Percentiles rank a stretch among this genome's conserved stretches.
Evolutionary conservation across 176 grass and related monocot species (phyloP).

Genomic region (Avena insularis): DNA sequence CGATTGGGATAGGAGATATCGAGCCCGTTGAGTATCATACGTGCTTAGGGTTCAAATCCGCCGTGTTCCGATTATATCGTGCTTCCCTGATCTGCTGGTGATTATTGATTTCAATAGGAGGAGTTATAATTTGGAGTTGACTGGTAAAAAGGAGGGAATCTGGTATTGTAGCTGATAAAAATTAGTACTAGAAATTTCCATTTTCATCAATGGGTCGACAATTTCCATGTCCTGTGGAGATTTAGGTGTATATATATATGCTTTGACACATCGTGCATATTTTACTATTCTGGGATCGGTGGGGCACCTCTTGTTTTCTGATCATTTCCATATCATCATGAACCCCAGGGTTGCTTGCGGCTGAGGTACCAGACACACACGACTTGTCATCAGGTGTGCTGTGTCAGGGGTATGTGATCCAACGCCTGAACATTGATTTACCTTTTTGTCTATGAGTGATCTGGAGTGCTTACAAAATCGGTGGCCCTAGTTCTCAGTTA

Average conservation of each 20-base stretch:
- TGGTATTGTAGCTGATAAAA: neutral
- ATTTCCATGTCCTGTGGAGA: neutral
- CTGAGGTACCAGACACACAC: constrained; percentile 71
- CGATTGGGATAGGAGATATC: constrained; percentile 15
- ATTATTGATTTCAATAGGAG: neutral
- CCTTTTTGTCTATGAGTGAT: constrained; percentile 7
- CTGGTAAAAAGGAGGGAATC: neutral
- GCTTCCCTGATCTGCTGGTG: neutral
- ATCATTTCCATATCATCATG: constrained; percentile 27
- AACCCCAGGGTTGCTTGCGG: constrained; percentile 65
- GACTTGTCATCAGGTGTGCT: constrained; percentile 78
- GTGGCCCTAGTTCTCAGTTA: neutral
- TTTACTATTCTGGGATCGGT: neutral
- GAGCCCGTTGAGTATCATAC: neutral
- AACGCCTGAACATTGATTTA: constrained; percentile 1
- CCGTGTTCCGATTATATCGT: neutral
- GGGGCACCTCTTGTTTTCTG: neutral
- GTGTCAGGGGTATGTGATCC: constrained; percentile 81
- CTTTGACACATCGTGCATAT: neutral
- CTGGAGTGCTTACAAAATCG: neutral
- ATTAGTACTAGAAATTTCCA: neutral
- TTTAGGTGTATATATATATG: constrained; percentile 19
- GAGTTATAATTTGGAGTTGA: neutral
- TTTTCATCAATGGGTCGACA: neutral
- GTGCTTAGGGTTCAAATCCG: neutral